Conservation (phyloP, 768 basidiomycete genomes). For the Crassisporium funariophilum region DNA sequence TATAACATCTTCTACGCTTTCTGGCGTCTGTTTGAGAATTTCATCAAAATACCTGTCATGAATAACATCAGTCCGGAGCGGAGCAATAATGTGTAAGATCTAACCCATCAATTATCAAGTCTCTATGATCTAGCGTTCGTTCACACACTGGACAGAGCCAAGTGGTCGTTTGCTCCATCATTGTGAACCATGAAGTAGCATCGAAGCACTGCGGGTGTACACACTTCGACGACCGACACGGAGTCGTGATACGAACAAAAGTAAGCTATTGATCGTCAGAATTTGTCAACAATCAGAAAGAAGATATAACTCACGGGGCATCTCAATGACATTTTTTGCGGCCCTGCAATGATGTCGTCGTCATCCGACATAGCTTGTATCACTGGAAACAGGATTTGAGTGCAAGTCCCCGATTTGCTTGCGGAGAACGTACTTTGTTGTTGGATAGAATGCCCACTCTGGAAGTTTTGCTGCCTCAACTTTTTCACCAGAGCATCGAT, state of each 20-base stretch:
- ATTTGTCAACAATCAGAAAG: neutral
- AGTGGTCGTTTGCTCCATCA: slow-evolving; percentile 96
- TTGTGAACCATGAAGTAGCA: slow-evolving; percentile 88
- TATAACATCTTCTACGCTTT: slow-evolving; percentile 87
- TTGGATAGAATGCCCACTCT: slow-evolving; percentile 62
- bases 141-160: slow-evolving; percentile 96
- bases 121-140: slow-evolving; percentile 70
- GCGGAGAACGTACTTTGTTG: slow-evolving; percentile 57
- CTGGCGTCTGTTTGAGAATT: slow-evolving; percentile 77
- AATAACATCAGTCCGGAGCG: neutral
- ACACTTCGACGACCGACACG: slow-evolving; percentile 86
- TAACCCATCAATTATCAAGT: slow-evolving; percentile 92
- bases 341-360: slow-evolving; percentile 90
- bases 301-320: slow-evolving; percentile 72
- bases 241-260: slow-evolving; percentile 80
- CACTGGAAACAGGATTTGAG: slow-evolving; percentile 45
- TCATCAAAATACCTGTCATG: slow-evolving; percentile 77
- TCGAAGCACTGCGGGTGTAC: slow-evolving; percentile 96
- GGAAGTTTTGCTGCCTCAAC: slow-evolving; percentile 68
- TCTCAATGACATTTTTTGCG: slow-evolving; percentile 88
- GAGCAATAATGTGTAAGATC: slow-evolving; percentile 1
- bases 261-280: slow-evolving; percentile 58
- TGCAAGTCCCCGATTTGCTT: neutral
- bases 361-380: slow-evolving; percentile 62
- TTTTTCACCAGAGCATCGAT: slow-evolving; percentile 71